These are phyloP conservation scores for Daedaleopsis nitida DNA, from an alignment of 768 basidiomycete genomes.

Conservation along the genomic window DNA sequence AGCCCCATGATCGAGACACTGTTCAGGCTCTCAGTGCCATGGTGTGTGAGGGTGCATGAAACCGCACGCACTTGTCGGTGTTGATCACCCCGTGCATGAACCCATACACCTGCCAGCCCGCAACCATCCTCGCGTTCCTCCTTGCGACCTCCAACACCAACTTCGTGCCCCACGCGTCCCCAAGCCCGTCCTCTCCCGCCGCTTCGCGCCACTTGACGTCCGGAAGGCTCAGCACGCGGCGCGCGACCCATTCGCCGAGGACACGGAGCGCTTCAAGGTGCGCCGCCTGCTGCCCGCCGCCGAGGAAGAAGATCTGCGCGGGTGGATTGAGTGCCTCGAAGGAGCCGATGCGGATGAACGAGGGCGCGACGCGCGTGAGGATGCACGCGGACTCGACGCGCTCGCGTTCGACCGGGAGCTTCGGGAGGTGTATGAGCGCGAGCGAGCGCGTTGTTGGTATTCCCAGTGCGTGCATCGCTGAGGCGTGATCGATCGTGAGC, in stretches of 20 bases:
- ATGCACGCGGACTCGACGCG: slow-evolving; percentile 69
- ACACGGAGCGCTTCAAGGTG: slow-evolving; percentile 75
- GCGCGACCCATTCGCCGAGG: slow-evolving; percentile 74
- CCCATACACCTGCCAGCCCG: slow-evolving; percentile 93
- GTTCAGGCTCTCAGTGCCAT: not conserved
- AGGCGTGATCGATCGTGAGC: not conserved
- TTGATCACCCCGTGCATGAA: slow-evolving; percentile 98
- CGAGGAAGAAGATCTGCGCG: slow-evolving; percentile 62
- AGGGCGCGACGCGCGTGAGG: slow-evolving; percentile 81
- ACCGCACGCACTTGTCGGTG: slow-evolving; percentile 79
- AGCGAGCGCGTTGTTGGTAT: slow-evolving; percentile 92
- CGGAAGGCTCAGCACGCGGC: slow-evolving; percentile 55
- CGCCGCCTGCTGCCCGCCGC: slow-evolving; percentile 74
- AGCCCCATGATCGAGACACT: slow-evolving; percentile 76
- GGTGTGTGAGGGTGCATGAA: slow-evolving; percentile 10
- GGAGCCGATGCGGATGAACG: slow-evolving; percentile 89
- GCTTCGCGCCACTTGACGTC: slow-evolving; percentile 37
- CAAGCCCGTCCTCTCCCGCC: slow-evolving; percentile 37
- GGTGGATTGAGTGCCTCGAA: slow-evolving; percentile 87
- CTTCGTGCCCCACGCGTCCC: slow-evolving; percentile 67
- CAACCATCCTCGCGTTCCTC: slow-evolving; percentile 91
- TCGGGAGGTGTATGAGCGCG: slow-evolving; percentile 73
- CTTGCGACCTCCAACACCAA: slow-evolving; percentile 78
- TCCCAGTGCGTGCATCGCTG: slow-evolving; percentile 75
- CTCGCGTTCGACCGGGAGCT: slow-evolving; percentile 77